Evolutionary conservation across 495 filamentous ascomycete genomes (phyloP).

Genomic region (Penicillium maclennaniae): DNA sequence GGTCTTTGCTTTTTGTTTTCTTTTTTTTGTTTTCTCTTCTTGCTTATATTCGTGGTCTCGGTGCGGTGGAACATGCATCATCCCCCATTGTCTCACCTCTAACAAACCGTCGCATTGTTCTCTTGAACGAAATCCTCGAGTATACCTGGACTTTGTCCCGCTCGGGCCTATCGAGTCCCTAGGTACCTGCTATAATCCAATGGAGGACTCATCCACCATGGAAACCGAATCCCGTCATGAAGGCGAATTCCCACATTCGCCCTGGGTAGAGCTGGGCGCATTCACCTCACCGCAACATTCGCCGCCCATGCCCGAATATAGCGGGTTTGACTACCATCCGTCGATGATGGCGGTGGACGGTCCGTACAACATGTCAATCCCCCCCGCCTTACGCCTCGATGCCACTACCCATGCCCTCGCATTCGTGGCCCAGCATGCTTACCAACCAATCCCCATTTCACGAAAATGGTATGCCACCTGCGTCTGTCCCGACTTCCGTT

Average conservation of each 20-base stretch:
- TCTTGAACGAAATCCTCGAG: neutral
- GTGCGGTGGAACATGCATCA: constrained; percentile 35
- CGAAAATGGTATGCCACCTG: constrained; percentile 34
- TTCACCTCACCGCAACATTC: constrained; percentile 45
- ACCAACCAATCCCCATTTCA: constrained; percentile 37
- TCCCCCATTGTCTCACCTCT: constrained; percentile 30
- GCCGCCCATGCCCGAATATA: constrained; percentile 42
- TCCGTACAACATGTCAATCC: constrained; percentile 43
- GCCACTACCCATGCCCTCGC: constrained; percentile 62
- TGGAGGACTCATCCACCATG: constrained; percentile 31
- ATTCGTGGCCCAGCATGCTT: constrained; percentile 70
- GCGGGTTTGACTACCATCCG: constrained; percentile 37
- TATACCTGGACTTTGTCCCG: neutral
- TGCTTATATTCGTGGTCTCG: neutral
- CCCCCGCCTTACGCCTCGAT: constrained; percentile 49
- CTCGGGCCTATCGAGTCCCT: constrained; percentile 6
- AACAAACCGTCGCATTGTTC: constrained; percentile 23
- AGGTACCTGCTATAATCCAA: constrained; percentile 7
- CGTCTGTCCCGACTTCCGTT: constrained; percentile 53
- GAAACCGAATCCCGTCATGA: constrained; percentile 45
- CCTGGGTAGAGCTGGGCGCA: constrained; percentile 49
- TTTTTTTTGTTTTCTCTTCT: too few relatives aligned
- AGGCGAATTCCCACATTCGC: constrained; percentile 48
- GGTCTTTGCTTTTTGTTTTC: too few relatives aligned
- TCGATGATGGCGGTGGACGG: constrained; percentile 38